Evolutionary conservation across 2,329 filamentous ascomycete species (phyloP).

Genomic region (Fusarium graminum): DNA sequence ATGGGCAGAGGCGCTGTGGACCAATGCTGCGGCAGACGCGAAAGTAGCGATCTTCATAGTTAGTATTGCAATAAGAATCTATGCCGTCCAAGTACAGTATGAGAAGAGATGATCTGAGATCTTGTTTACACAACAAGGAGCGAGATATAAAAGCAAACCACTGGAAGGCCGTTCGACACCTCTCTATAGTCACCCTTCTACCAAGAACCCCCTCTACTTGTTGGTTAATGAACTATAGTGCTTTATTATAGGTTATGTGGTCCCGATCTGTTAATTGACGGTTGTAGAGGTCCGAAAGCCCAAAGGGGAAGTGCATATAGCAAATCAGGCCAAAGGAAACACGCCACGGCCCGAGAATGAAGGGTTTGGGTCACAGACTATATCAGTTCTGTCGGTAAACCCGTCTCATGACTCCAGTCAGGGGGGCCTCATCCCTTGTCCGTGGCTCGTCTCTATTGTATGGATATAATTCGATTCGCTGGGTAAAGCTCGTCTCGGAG

Average conservation of each 20-base stretch:
- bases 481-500: background rate
- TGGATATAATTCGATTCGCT: background rate
- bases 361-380: fast-evolving
- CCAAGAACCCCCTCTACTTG: fast-evolving
- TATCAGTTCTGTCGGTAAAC: background rate
- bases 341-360: fast-evolving
- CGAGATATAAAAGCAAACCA: slow-evolving; percentile 4
- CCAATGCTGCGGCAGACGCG: background rate
- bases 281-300: slow-evolving; percentile 2
- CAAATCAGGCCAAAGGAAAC: fast-evolving
- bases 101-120: background rate
- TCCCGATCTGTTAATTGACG: slow-evolving; percentile 1
- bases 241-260: background rate
- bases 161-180: background rate
- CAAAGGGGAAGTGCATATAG: background rate
- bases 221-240: background rate
- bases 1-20: slow-evolving; percentile 10
- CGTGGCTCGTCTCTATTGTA: fast-evolving
- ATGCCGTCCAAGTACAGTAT: background rate
- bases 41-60: slow-evolving; percentile 14
- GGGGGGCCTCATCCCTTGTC: background rate
- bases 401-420: background rate
- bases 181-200: background rate
- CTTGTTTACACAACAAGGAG: background rate
- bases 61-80: fast-evolving